Base-by-base conservation (phyloP, 2,329 filamentous ascomycete species). In the Arthroderma uncinatum region DNA sequence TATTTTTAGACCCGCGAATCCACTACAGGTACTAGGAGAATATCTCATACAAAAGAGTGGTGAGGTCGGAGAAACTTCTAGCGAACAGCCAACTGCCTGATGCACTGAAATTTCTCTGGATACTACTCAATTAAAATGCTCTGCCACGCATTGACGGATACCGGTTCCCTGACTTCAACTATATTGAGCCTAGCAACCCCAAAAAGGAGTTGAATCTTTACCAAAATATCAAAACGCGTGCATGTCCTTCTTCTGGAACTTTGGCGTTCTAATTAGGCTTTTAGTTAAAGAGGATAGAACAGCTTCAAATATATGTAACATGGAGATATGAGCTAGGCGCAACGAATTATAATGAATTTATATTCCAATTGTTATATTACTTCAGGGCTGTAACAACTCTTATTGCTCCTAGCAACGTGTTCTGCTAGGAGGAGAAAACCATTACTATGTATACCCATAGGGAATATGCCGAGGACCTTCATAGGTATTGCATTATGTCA, bases 21-120 rank as follows among this genome's bases (percentile, higher is more conserved):
- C 86, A 19, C 71, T 90, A 14, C 80, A 82, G 52, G 79, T 82
- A 7, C 71, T 90, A 2, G 86, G 86, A 48, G 85, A 89, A 68
- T 89, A 80, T 66, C 71, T 90, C 3, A 72, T 89, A 55, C 79
- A 86, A 66, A 82, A 79, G 57, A 87, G 84, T 3, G 82, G 76
- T 61, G 85, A 88, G 62, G 60, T 85, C 21, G 85, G 87, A 68
- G 67, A 66, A 5, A 63, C 62, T n/a, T 54, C 62, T 16, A 30
- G 56, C n/a, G 55, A 55, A 12, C 59, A 55, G 47, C 28, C 54
- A 16, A 53, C 23, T 19, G 28, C 42, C 5, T 59, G 47, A 50
- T 50, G 9, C 25, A 21, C 9, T 5, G 10, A 44, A 56, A 55
- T 23, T 52, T 50, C 40, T n/a, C 19, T n/a, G 39, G 14, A n/a